These are phyloP conservation scores for Liriodendron chinense DNA, from an alignment of 164 flowering plant species.

Conservation along the genomic window DNA sequence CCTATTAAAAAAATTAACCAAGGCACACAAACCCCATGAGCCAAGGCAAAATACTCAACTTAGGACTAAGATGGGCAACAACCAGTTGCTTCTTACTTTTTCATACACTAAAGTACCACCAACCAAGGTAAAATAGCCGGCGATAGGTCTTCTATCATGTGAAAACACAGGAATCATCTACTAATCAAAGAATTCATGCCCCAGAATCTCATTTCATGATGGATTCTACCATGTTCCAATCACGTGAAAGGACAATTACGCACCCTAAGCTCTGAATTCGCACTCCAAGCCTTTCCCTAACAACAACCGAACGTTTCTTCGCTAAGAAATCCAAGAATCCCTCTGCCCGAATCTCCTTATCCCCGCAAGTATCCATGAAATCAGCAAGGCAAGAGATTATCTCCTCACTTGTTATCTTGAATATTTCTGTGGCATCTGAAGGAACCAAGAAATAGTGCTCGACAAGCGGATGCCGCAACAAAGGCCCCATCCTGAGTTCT, in stretches of 20 bases:
- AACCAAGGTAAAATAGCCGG: too few relatives aligned
- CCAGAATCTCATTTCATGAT: background rate
- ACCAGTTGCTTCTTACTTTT: too few relatives aligned
- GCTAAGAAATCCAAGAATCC: constrained; percentile 65
- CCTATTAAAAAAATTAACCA: too few relatives aligned
- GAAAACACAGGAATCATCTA: background rate
- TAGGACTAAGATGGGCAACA: too few relatives aligned
- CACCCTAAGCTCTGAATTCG: constrained; percentile 82
- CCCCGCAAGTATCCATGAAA: constrained; percentile 25
- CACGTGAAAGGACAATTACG: constrained; percentile 15
- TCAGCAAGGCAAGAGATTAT: constrained; percentile 44
- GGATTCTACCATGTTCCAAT: background rate
- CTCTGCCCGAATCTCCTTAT: constrained; percentile 37
- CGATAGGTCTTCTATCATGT: too few relatives aligned
- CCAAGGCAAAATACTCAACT: too few relatives aligned
- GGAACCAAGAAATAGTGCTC: constrained; percentile 61
- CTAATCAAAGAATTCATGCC: background rate
- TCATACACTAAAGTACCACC: too few relatives aligned
- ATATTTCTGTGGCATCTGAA: constrained; percentile 36
- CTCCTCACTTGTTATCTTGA: constrained; percentile 58
- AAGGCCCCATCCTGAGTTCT: constrained; percentile 84
- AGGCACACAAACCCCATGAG: too few relatives aligned
- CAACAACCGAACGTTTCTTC: constrained; percentile 31
- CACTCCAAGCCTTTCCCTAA: constrained; percentile 58
- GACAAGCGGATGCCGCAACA: constrained; percentile 71